phyloP scores from a whole-genome alignment of 2,329 filamentous ascomycete species.

The Penicillium sp. region DNA sequence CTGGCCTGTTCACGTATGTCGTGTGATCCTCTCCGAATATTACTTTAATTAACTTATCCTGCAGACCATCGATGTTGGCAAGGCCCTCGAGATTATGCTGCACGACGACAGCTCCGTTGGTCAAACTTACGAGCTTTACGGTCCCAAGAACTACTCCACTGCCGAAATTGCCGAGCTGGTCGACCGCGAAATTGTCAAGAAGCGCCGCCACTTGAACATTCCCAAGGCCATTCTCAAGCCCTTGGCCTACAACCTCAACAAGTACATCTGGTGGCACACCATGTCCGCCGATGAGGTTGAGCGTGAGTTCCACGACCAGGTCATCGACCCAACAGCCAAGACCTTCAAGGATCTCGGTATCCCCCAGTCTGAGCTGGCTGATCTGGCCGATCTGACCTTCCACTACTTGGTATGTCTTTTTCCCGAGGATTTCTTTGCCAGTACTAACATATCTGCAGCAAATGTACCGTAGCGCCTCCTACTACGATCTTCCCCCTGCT shows the following conservation, averaged over 20 bases:
- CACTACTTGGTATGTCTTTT: slow-evolving; percentile 76
- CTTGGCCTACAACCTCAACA: slow-evolving; percentile 72
- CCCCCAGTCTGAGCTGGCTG: slow-evolving; percentile 63
- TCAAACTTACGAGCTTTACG: slow-evolving; percentile 92
- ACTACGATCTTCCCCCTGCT: slow-evolving; percentile 90
- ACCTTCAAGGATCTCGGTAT: slow-evolving; percentile 94
- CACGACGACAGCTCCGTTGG: slow-evolving; percentile 87
- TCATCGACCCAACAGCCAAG: slow-evolving; percentile 87
- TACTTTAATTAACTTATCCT: background rate
- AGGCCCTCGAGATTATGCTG: slow-evolving; percentile 84
- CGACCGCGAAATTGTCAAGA: slow-evolving; percentile 88
- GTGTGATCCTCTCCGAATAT: no score
- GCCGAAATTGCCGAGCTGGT: slow-evolving; percentile 83
- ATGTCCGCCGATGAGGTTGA: slow-evolving; percentile 83
- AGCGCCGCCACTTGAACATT: slow-evolving; percentile 85
- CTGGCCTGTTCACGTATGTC: slow-evolving; percentile 80
- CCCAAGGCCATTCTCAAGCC: slow-evolving; percentile 80
- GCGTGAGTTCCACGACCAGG: slow-evolving; percentile 88
- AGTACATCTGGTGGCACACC: slow-evolving; percentile 83
- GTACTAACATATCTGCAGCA: slow-evolving; percentile 56
- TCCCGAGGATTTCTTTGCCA: background rate
- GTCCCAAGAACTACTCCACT: slow-evolving; percentile 88
- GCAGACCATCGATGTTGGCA: slow-evolving; percentile 83
- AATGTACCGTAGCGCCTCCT: slow-evolving; percentile 83
- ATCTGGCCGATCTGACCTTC: slow-evolving; percentile 84